Conservation (phyloP, 2,329 filamentous ascomycete species). For the Aspergillus hortae region DNA sequence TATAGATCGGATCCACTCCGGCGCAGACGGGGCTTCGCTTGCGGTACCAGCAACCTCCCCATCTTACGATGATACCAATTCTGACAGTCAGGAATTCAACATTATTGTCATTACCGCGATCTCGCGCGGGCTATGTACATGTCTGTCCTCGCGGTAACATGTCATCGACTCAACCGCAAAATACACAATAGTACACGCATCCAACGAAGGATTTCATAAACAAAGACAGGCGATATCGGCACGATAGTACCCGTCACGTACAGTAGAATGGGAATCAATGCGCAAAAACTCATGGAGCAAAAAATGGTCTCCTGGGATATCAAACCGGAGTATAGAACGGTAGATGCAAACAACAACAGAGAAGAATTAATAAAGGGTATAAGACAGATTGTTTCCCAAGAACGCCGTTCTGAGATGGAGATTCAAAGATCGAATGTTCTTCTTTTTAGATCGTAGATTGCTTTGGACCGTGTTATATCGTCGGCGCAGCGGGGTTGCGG, state of each 20-base stretch:
- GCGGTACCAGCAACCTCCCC: background rate
- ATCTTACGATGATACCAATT: background rate
- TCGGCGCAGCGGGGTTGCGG: conserved; percentile 31
- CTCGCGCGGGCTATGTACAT: conserved; percentile 25
- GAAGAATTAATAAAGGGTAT: conserved; percentile 27
- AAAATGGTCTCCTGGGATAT: conserved; percentile 12
- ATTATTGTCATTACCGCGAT: conserved; percentile 21
- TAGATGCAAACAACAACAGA: conserved; percentile 12
- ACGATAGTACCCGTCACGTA: background rate
- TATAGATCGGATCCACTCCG: background rate
- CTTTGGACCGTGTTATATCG: conserved; percentile 23
- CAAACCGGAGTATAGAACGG: conserved; percentile 11
- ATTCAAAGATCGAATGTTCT: conserved; percentile 11
- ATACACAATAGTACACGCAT: conserved; percentile 9
- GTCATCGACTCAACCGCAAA: conserved; percentile 2
- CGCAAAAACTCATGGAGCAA: background rate
- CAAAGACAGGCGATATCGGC: conserved; percentile 2
- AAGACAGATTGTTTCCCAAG: conserved; percentile 25
- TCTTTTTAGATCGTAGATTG: conserved; percentile 4
- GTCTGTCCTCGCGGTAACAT: conserved; percentile 13
- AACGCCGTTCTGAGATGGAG: conserved; percentile 22
- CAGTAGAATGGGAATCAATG: background rate
- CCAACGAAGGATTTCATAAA: conserved; percentile 9
- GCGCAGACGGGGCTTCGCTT: background rate
- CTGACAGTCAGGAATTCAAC: background rate